Percentiles rank a stretch among this genome's conserved stretches.
These are phyloP conservation scores for Albugo candida DNA, from an alignment of 352 stramenopile genomes.

Conservation along the genomic window DNA sequence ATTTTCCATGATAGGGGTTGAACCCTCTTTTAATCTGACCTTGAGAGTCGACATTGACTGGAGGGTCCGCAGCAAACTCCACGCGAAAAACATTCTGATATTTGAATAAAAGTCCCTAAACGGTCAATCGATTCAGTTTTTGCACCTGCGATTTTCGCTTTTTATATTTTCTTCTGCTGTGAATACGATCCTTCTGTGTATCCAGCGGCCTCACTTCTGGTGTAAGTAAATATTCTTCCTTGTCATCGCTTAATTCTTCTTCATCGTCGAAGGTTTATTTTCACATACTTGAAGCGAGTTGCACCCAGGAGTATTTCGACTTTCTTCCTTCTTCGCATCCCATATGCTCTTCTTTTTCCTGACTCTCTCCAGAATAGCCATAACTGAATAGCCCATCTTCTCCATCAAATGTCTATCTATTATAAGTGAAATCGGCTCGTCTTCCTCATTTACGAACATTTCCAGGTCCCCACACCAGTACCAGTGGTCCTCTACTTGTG, in stretches of 20 bases:
- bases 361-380: not conserved
- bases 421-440: too few relatives aligned
- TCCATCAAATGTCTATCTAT: not conserved
- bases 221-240: too few relatives aligned
- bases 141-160: too few relatives aligned
- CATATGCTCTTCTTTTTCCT: not conserved
- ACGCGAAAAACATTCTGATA: slow-evolving; percentile 2
- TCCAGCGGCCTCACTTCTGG: too few relatives aligned
- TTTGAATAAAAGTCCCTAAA: not conserved
- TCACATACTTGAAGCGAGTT: not conserved
- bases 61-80: slow-evolving; percentile 6
- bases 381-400: not conserved
- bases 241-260: too few relatives aligned
- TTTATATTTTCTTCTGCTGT: too few relatives aligned
- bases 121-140: too few relatives aligned
- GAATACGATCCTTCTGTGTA: too few relatives aligned
- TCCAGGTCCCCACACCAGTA: too few relatives aligned
- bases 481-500: too few relatives aligned
- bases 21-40: slow-evolving; percentile 8
- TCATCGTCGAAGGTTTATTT: not conserved
- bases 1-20: slow-evolving; percentile 6
- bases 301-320: not conserved
- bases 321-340: not conserved
- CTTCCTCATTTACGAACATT: too few relatives aligned
- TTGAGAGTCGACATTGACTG: slow-evolving; percentile 5